Evolutionary conservation across 2,329 filamentous ascomycete species (phyloP).

Genomic region (Apiospora aurea): DNA sequence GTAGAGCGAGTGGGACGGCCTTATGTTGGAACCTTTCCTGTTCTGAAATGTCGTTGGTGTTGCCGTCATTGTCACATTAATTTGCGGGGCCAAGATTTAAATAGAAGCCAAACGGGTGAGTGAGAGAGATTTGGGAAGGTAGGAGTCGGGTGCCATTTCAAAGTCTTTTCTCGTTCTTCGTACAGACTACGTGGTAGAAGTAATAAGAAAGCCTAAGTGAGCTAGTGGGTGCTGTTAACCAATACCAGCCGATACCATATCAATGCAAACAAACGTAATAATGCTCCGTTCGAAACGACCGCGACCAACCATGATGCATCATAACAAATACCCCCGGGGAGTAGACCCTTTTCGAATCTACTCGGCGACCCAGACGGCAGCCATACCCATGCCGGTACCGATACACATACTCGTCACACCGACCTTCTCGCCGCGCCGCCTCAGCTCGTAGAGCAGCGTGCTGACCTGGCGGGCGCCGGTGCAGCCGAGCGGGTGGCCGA

Average conservation of each 20-base stretch:
- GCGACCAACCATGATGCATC: not conserved
- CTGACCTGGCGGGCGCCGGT: conserved; percentile 94
- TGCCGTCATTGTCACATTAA: not conserved
- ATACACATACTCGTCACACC: conserved; percentile 97
- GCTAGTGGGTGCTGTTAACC: not conserved
- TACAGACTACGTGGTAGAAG: conserved; percentile 3
- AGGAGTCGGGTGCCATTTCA: not conserved
- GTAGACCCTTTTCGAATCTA: conserved; percentile 52
- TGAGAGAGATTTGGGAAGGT: not conserved
- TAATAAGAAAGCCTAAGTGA: not conserved
- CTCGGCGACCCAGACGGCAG: conserved; percentile 94
- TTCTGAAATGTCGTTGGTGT: not conserved
- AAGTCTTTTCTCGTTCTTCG: conserved; percentile 10
- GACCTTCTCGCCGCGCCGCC: conserved; percentile 81
- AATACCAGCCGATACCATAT: conserved; percentile 4
- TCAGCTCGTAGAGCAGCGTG: conserved; percentile 89
- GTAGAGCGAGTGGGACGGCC: conserved; percentile 31
- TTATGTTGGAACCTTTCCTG: conserved; percentile 30
- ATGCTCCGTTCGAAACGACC: conserved; percentile 7
- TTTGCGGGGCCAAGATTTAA: not conserved
- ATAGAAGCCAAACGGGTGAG: not conserved
- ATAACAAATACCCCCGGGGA: not conserved
- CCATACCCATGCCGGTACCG: conserved; percentile 98
- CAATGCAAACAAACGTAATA: not conserved
- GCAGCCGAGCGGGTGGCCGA: conserved; percentile 93